Evolutionary conservation across 2,329 filamentous ascomycete genomes (phyloP).

Genomic region (Fusarium sp.): DNA sequence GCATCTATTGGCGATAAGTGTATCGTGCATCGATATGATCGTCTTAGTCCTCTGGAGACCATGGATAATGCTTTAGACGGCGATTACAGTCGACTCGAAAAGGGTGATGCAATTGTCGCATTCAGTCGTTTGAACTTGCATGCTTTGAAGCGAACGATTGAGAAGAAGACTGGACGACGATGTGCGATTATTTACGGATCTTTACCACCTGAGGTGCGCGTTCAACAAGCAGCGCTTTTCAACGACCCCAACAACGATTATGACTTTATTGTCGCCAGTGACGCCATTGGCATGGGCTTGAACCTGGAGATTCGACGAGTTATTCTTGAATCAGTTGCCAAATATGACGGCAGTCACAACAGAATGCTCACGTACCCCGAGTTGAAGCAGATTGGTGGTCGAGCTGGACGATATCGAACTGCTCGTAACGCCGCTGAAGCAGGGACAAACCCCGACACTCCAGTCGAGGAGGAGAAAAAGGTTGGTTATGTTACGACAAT

Average conservation of each 20-base stretch:
- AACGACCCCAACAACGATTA: constrained; percentile 97
- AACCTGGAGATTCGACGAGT: constrained; percentile 93
- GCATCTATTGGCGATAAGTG: constrained; percentile 85
- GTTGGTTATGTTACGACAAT: constrained; percentile 84
- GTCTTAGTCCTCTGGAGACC: constrained; percentile 81
- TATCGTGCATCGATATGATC: constrained; percentile 83
- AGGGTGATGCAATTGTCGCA: constrained; percentile 90
- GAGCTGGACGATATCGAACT: constrained; percentile 87
- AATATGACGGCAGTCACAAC: constrained; percentile 73
- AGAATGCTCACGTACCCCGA: constrained; percentile 77
- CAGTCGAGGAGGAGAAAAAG: constrained; percentile 52
- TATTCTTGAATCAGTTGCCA: constrained; percentile 83
- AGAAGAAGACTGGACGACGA: constrained; percentile 78
- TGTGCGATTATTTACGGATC: constrained; percentile 95
- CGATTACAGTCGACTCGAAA: constrained; percentile 75
- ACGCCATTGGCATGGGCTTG: constrained; percentile 97
- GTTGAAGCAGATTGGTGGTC: constrained; percentile 93
- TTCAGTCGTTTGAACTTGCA: constrained; percentile 90
- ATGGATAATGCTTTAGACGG: constrained; percentile 73
- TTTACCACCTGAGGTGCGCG: constrained; percentile 90
- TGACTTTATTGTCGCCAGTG: constrained; percentile 92
- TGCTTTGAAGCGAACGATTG: constrained; percentile 80
- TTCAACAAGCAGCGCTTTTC: constrained; percentile 91
- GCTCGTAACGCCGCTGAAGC: constrained; percentile 55
- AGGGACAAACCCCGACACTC: constrained; percentile 3